Evolutionary conservation across 208 protist genomes (phyloP).

Genomic region (Wallacemonas sp.): DNA sequence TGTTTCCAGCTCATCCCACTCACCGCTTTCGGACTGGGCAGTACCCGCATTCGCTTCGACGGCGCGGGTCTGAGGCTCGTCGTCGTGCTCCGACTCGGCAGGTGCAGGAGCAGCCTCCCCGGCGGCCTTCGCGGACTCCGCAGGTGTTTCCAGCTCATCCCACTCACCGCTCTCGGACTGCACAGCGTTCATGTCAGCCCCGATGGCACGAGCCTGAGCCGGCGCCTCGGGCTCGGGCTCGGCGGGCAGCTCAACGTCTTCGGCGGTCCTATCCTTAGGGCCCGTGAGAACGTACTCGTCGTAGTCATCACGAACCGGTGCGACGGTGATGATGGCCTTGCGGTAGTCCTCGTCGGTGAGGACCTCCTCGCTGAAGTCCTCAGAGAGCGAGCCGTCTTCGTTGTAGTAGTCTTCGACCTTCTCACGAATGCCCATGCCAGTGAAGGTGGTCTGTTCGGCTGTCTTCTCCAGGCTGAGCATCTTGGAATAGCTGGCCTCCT

Average conservation of each 20-base stretch:
- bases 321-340: constrained; percentile 43
- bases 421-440: constrained; percentile 54
- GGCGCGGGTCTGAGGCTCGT: neutral
- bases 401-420: constrained; percentile 55
- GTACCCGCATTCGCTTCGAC: neutral
- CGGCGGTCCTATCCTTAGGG: neutral
- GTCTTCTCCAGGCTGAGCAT: constrained; percentile 13
- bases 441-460: constrained; percentile 28
- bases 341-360: constrained; percentile 52
- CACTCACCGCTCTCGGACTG: neutral
- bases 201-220: neutral
- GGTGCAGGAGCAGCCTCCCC: too few relatives aligned
- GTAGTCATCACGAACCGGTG: constrained; percentile 58
- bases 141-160: constrained; percentile 8
- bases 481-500: constrained; percentile 29
- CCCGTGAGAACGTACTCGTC: constrained; percentile 23
- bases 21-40: neutral
- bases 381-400: constrained; percentile 41
- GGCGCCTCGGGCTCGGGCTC: constrained; percentile 17
- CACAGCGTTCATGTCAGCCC: neutral
- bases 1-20: constrained; percentile 9
- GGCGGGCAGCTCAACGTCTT: constrained; percentile 9
- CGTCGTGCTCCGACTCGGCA: constrained; percentile 16
- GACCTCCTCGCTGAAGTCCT: constrained; percentile 43
- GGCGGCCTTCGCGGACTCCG: neutral